Percentiles rank a stretch among this genome's conserved stretches.
Evolutionary conservation across 2,329 filamentous ascomycete species (phyloP).

Genomic region (Colletotrichum sp.): DNA sequence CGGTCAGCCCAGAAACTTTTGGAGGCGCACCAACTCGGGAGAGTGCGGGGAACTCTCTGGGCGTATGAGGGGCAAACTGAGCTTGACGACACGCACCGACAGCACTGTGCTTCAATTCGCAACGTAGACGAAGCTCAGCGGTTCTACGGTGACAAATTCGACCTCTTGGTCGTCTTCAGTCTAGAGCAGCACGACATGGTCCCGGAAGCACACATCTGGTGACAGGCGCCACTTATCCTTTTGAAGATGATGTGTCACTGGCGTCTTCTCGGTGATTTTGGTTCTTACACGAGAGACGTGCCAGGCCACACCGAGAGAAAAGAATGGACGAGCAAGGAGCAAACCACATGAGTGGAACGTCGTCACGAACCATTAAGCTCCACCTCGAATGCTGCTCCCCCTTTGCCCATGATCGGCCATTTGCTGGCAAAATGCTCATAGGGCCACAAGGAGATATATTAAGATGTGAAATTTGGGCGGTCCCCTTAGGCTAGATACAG

Average conservation of each 20-base stretch:
- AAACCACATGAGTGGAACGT: not conserved
- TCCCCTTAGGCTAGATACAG: not conserved
- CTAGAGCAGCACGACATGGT: not conserved
- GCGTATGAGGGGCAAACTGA: constrained; percentile 11
- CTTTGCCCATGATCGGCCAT: not conserved
- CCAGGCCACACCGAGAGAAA: not conserved
- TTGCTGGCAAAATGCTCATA: not conserved
- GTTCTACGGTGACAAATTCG: not conserved
- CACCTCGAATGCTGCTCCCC: not conserved
- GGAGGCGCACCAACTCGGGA: constrained; percentile 2
- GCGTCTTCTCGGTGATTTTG: not conserved
- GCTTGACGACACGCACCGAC: not conserved
- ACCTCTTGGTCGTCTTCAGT: not conserved
- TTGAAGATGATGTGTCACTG: not conserved
- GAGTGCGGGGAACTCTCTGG: constrained; percentile 16
- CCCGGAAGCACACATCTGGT: not conserved
- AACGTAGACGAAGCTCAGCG: not conserved
- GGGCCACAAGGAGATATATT: not conserved
- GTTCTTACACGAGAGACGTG: not conserved
- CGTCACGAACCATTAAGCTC: not conserved
- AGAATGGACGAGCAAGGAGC: not conserved
- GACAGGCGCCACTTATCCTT: not conserved
- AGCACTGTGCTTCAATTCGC: not conserved
- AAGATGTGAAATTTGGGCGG: not conserved
- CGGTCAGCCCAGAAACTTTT: constrained; percentile 10